Conservation (phyloP, 1,139 yeast species). For the Spencermartinsiella ligniputridi region DNA sequence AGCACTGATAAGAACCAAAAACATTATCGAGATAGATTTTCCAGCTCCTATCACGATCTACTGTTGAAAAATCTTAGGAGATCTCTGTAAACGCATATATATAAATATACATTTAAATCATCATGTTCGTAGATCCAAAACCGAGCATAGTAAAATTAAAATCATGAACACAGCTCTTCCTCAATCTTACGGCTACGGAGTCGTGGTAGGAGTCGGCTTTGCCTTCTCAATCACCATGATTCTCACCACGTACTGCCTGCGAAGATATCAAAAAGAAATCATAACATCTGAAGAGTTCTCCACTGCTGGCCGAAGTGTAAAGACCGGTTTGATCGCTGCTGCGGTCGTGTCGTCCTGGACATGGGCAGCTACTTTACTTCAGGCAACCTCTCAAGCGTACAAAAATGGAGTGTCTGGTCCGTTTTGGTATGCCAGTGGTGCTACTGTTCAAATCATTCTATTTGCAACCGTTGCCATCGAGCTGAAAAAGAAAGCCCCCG, state of each 20-base stretch:
- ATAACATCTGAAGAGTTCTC: conserved; percentile 57
- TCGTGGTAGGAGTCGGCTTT: conserved; percentile 82
- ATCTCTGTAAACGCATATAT: too few species aligned
- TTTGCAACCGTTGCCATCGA: conserved; percentile 73
- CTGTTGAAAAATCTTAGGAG: too few species aligned
- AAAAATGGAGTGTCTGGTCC: conserved; percentile 75
- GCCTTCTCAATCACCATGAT: conserved; percentile 52
- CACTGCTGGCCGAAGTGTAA: conserved; percentile 65
- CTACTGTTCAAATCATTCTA: conserved; percentile 64
- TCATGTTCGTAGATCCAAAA: too few species aligned
- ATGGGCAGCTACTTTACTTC: conserved; percentile 83
- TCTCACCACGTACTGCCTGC: conserved; percentile 46
- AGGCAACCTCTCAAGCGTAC: conserved; percentile 74
- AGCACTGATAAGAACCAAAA: too few species aligned
- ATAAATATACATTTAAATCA: too few species aligned
- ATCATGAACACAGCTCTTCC: conserved; percentile 33
- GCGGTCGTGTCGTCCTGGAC: conserved; percentile 94
- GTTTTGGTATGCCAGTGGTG: conserved; percentile 72
- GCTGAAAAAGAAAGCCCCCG: conserved; percentile 39
- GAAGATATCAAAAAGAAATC: conserved; percentile 46
- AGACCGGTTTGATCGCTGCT: conserved; percentile 74
- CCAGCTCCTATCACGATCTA: too few species aligned
- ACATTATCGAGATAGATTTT: too few species aligned
- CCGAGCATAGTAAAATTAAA: too few species aligned
- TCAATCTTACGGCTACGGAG: conserved; percentile 89